Evolutionary conservation across 768 basidiomycete species (phyloP).

Genomic region (Boletus vinaceobasis): DNA sequence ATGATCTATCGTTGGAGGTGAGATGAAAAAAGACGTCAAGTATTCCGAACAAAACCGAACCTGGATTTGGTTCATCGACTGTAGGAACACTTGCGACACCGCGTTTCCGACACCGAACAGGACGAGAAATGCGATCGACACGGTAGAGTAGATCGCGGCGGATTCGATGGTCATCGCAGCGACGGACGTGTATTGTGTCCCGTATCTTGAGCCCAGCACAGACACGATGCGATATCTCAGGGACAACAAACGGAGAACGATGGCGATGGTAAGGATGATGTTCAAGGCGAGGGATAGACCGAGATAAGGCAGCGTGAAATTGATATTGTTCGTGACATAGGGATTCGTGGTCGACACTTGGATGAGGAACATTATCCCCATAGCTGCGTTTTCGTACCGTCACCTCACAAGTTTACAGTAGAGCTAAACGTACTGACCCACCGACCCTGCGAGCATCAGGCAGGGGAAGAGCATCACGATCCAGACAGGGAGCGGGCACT

Average conservation of each 20-base stretch:
- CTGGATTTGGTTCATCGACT: slow-evolving; percentile 28
- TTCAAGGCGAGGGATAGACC: slow-evolving; percentile 30
- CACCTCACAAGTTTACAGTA: too few species aligned
- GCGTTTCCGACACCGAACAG: slow-evolving; percentile 20
- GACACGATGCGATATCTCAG: slow-evolving; percentile 8
- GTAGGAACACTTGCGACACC: slow-evolving; percentile 29
- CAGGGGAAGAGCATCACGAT: slow-evolving; percentile 6
- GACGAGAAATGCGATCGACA: slow-evolving; percentile 30
- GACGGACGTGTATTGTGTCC: slow-evolving; percentile 29
- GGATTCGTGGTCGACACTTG: slow-evolving; percentile 13
- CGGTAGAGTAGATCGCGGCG: slow-evolving; percentile 27
- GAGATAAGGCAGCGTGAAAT: slow-evolving; percentile 23
- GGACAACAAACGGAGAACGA: slow-evolving; percentile 27
- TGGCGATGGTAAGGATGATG: slow-evolving; percentile 31
- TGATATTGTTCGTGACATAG: slow-evolving; percentile 7
- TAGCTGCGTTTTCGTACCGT: background rate
- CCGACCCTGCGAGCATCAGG: slow-evolving; percentile 8
- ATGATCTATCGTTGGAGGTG: background rate
- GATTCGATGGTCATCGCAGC: slow-evolving; percentile 37
- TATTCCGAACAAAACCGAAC: slow-evolving; percentile 1
- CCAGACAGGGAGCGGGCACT: slow-evolving; percentile 1
- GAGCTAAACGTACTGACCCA: background rate
- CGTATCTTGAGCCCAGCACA: slow-evolving; percentile 21
- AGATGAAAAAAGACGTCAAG: background rate
- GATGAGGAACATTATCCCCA: slow-evolving; percentile 8